Percentiles rank a stretch among this genome's conserved stretches.
Conservation (phyloP, 1,284 basidiomycete genomes). For the Ustilago crameri region DNA sequence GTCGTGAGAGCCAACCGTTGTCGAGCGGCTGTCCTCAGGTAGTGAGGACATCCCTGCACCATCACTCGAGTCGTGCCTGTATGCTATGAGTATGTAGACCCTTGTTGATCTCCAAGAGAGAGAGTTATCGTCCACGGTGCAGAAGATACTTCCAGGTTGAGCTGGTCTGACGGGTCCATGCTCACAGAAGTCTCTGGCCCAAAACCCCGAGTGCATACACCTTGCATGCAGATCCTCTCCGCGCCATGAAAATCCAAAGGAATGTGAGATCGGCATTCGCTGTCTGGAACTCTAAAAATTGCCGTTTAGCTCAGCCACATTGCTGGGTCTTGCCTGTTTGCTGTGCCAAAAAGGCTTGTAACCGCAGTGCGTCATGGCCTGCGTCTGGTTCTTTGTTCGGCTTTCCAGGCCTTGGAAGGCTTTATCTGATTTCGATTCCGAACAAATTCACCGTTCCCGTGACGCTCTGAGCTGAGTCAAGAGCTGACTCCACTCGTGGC, state of each 20-base stretch:
- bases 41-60: conserved; percentile 18
- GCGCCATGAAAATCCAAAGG: too few species aligned
- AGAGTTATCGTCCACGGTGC: background rate
- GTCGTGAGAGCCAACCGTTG: background rate
- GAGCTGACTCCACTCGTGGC: conserved; percentile 13
- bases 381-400: conserved; percentile 20
- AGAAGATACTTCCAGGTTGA: background rate
- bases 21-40: conserved; percentile 5
- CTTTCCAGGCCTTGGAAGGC: conserved; percentile 21
- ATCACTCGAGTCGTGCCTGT: background rate
- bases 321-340: background rate
- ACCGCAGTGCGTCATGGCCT: conserved; percentile 17
- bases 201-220: conserved; percentile 2
- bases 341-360: background rate
- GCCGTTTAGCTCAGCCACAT: conserved; percentile 18
- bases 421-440: background rate
- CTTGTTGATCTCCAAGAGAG: background rate
- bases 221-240: conserved; percentile 4
- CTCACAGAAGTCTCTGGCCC: background rate
- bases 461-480: conserved; percentile 7
- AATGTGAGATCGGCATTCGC: conserved; percentile 9
- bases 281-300: background rate
- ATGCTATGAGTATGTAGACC: background rate
- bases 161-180: background rate
- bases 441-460: conserved; percentile 1